Base-by-base conservation (phyloP, 495 filamentous ascomycete genomes). In the Monascus purpureus region DNA sequence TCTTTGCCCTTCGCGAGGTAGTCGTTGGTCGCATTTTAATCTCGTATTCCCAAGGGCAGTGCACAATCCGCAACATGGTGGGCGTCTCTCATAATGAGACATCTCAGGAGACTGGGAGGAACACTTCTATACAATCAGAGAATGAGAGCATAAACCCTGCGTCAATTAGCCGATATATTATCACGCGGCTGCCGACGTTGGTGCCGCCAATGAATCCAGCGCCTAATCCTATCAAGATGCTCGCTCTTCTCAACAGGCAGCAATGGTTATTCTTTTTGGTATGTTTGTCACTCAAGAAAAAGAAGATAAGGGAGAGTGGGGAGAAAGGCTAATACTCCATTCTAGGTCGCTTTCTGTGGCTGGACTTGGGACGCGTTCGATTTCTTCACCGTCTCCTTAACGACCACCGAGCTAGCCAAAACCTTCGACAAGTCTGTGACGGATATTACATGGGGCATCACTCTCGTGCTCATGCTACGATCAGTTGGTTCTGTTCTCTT, bases 331-430 rank as follows among this genome's bases (percentile, higher is more conserved):
- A 27, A 27, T 3, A 27, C 25, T n/a, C 13, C 18, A n/a, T 3
- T 20, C 18, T 28, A 59, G 56, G 44, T 79, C 40, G 77, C 73
- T 4, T 84, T 82, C 37, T 39, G 66, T 12, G 81, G 69, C 8
- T 87, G 81, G 81, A 73, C 75, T 0, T 88, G 82, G 80, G 83
- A 93, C 50, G 73, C 83, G 9, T 87, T 90, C 39, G 84, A 93
- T 47, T 93, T 93, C 64, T 93, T 93, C 63, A 87, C 81, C 38
- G 82, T 90, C 42, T 82, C 77, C 5, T 52, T 93, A 34, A 85
- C 82, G 0, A 72, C 83, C 13, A 53, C 56, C 4, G 54, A 83
- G 18, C 63, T 93, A 17, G 75, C 81, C 16, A 52, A 73, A 41
- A 52, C 57, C 1, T 93, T 90, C 42, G 65, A 62, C 36, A 72